A percentile compares a stretch with the other conserved stretches of the same genome.
phyloP scores from a whole-genome alignment of 257 asterid genomes.

The Solanum bukasovii region DNA sequence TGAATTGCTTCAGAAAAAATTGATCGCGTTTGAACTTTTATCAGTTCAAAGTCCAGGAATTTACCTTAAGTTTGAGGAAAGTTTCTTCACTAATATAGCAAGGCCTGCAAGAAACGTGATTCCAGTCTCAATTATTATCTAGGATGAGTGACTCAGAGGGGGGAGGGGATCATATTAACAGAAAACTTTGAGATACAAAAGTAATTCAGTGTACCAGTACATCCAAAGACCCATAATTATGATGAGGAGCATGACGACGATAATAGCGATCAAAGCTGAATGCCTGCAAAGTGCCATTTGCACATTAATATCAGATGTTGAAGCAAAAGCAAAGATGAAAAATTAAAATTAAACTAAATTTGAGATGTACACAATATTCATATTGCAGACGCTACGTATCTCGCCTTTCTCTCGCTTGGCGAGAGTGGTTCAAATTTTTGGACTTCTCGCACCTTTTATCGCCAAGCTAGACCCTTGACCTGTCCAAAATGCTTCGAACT shows the following conservation, averaged over 20 bases:
- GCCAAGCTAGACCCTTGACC: not conserved
- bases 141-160: not conserved
- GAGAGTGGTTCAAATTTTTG: not conserved
- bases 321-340: not conserved
- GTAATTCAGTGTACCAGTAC: conserved; percentile 3
- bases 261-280: conserved; percentile 52
- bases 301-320: not conserved
- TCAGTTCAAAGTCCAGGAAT: not conserved
- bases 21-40: not conserved
- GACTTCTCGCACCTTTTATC: not conserved
- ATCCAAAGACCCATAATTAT: conserved; percentile 80
- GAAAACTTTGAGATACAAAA: not conserved
- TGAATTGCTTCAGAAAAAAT: not conserved
- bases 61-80: not conserved
- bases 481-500: not conserved
- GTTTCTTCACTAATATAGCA: conserved; percentile 18
- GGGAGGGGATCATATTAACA: not conserved
- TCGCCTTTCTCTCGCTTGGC: conserved; percentile 3
- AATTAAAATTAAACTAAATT: not conserved
- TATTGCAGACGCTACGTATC: conserved; percentile 46
- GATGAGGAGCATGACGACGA: conserved; percentile 66
- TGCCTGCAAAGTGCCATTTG: conserved; percentile 30
- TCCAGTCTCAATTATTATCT: not conserved
- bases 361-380: conserved; percentile 49
- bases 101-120: conserved; percentile 31